Conservation (phyloP, 2,329 filamentous ascomycete species). For the Neonectria hederae region DNA sequence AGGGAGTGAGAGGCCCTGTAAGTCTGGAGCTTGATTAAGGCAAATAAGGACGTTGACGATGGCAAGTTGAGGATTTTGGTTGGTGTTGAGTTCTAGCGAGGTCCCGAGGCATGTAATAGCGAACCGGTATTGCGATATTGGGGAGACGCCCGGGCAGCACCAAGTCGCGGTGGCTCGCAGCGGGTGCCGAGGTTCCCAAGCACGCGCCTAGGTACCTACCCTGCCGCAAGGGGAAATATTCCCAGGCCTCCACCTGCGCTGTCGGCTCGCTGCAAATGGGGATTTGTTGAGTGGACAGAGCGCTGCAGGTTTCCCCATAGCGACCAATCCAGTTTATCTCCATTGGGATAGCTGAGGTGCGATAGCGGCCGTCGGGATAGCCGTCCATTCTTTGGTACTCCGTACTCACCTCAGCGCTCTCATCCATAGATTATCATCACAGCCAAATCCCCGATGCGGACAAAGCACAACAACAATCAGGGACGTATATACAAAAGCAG, state of each 20-base stretch:
- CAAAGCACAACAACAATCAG: too few relatives aligned
- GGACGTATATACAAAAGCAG: too few relatives aligned
- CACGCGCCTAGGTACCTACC: background rate
- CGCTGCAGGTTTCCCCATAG: background rate
- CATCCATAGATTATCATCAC: too few relatives aligned
- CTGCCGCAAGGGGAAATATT: conserved; percentile 4
- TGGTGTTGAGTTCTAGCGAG: conserved; percentile 13
- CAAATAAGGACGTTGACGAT: background rate
- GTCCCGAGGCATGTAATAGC: background rate
- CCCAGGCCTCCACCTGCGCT: background rate
- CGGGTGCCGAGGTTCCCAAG: conserved; percentile 12
- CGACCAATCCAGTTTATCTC: background rate
- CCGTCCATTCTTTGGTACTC: too few relatives aligned
- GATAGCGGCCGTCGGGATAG: too few relatives aligned
- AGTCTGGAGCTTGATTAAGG: background rate
- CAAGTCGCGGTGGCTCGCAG: background rate
- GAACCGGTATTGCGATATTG: conserved; percentile 15
- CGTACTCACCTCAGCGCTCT: background rate
- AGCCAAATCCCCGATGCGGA: too few relatives aligned
- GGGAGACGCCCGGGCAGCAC: background rate
- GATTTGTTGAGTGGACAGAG: background rate
- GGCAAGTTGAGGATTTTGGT: conserved; percentile 6
- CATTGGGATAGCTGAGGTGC: too few relatives aligned
- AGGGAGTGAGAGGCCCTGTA: background rate
- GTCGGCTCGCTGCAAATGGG: background rate